Conservation (phyloP, 2,329 filamentous ascomycete genomes). For the Xylaria sp. region DNA sequence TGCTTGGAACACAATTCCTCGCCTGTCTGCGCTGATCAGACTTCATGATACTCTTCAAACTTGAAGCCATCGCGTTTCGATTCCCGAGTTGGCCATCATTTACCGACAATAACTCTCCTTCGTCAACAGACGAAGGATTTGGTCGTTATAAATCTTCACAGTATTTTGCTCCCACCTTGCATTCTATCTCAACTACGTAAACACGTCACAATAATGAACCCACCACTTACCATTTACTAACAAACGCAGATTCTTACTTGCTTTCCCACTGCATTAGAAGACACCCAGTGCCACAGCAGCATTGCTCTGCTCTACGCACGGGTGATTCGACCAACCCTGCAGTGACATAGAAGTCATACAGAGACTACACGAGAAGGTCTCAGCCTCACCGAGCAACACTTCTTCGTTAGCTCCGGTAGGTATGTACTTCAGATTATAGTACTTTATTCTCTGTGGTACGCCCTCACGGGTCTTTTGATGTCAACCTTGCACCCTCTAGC, state of each 20-base stretch:
- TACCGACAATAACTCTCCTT: not conserved
- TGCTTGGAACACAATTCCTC: not conserved
- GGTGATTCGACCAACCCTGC: not conserved
- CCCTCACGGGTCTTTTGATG: not conserved
- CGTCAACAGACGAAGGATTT: not conserved
- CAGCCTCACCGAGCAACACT: not conserved
- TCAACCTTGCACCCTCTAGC: not conserved
- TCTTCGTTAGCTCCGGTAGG: not conserved
- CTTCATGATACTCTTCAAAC: not conserved
- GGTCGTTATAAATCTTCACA: not conserved
- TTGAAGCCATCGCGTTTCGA: not conserved
- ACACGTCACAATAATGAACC: not conserved
- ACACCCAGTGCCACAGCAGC: not conserved
- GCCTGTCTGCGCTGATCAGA: not conserved
- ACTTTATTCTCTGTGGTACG: not conserved
- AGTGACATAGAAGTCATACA: not conserved
- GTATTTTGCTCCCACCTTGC: not conserved
- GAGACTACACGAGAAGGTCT: not conserved
- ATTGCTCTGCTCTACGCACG: not conserved
- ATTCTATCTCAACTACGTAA: not conserved
- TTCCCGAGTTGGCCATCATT: constrained; percentile 23
- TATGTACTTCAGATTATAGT: not conserved
- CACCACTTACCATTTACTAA: not conserved
- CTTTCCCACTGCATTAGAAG: not conserved
- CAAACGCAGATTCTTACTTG: not conserved